A percentile compares a stretch with the other conserved stretches of the same genome.
Conservation (phyloP, 148 eudicot genomes). For the Salicornia ramosissima region DNA sequence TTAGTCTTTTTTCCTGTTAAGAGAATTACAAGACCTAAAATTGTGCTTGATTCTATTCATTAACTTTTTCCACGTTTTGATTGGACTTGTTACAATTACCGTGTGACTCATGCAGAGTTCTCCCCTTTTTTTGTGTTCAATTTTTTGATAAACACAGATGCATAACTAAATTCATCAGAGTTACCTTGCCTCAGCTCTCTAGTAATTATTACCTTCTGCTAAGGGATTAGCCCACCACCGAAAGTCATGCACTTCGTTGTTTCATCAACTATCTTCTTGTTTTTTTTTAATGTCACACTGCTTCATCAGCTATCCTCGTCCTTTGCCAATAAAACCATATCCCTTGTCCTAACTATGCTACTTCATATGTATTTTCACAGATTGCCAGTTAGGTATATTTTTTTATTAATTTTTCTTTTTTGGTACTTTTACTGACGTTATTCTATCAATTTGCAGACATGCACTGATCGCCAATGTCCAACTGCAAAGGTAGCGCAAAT, state of each 20-base stretch:
- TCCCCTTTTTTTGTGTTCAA: too few relatives aligned
- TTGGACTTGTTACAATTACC: too few relatives aligned
- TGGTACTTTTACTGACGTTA: neutral
- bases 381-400: neutral
- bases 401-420: neutral
- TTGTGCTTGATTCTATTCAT: too few relatives aligned
- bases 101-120: too few relatives aligned
- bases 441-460: slow-evolving; percentile 50
- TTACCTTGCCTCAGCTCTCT: neutral
- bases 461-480: slow-evolving; percentile 77
- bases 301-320: too few relatives aligned
- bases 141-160: too few relatives aligned
- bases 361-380: neutral
- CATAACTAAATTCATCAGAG: neutral
- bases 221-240: neutral
- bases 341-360: neutral
- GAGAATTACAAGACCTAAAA: neutral
- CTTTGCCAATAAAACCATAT: neutral
- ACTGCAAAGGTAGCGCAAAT: slow-evolving; percentile 79
- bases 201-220: neutral
- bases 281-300: neutral
- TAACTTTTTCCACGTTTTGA: neutral
- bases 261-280: neutral
- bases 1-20: neutral
- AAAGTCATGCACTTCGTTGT: neutral